phyloP scores from a whole-genome alignment of 768 basidiomycete species.

The Amylocystis lapponica region DNA sequence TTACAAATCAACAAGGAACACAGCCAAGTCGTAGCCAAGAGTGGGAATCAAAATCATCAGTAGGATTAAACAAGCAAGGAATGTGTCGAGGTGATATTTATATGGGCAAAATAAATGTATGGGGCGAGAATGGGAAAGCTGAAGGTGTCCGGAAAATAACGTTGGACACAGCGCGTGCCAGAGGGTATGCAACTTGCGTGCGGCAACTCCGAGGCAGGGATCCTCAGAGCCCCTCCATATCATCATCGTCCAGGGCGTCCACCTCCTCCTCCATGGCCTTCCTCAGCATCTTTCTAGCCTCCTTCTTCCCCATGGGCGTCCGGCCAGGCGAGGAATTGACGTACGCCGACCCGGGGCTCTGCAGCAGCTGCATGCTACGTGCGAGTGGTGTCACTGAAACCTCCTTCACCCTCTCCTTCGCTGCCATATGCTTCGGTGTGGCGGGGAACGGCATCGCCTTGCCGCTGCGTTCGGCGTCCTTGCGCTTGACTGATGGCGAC shows the following conservation, averaged over 20 bases:
- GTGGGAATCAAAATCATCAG: too few species aligned
- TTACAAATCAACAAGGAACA: too few species aligned
- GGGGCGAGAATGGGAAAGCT: too few species aligned
- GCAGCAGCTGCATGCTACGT: background rate
- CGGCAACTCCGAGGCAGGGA: too few species aligned
- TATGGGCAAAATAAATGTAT: too few species aligned
- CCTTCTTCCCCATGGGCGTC: constrained; percentile 8
- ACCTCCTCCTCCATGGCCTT: constrained; percentile 4
- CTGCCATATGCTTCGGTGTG: background rate
- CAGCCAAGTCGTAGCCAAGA: too few species aligned
- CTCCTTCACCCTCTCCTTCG: background rate
- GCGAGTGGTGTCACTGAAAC: background rate
- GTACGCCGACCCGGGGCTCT: background rate
- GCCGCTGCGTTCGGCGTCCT: background rate
- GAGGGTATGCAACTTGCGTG: too few species aligned
- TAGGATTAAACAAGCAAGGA: too few species aligned
- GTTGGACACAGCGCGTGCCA: too few species aligned
- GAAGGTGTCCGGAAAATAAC: too few species aligned
- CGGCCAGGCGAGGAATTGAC: constrained; percentile 4
- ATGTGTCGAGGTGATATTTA: too few species aligned
- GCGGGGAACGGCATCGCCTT: background rate
- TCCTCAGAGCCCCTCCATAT: background rate
- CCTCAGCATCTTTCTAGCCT: constrained; percentile 9
- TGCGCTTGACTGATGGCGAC: constrained; percentile 4
- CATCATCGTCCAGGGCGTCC: background rate